Evolutionary conservation across 2,329 filamentous ascomycete species (phyloP).

Genomic region (Penicillium griseofulvum): DNA sequence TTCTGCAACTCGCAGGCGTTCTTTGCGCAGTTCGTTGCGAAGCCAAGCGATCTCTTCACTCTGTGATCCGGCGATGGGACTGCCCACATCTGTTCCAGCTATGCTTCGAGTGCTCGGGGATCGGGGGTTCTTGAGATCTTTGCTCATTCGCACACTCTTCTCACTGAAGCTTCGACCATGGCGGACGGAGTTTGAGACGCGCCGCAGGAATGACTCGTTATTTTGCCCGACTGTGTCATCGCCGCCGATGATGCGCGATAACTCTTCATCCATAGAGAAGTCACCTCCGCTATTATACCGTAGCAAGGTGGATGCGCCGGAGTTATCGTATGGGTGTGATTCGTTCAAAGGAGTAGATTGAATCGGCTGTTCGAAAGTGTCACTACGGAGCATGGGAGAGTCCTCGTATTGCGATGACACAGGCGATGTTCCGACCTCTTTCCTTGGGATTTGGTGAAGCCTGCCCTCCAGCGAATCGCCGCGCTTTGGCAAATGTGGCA

Average conservation of each 20-base stretch:
- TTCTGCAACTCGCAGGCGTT: slow-evolving; percentile 82
- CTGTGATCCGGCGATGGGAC: slow-evolving; percentile 62
- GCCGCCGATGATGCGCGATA: slow-evolving; percentile 79
- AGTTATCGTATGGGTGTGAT: slow-evolving; percentile 41
- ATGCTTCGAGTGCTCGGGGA: slow-evolving; percentile 58
- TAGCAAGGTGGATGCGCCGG: slow-evolving; percentile 65
- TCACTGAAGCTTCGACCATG: slow-evolving; percentile 88
- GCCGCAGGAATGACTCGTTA: slow-evolving; percentile 76
- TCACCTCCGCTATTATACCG: slow-evolving; percentile 76
- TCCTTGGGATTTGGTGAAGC: slow-evolving; percentile 59
- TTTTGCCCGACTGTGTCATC: slow-evolving; percentile 57
- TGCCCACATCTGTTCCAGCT: slow-evolving; percentile 63
- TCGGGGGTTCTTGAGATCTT: slow-evolving; percentile 68
- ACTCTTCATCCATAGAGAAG: slow-evolving; percentile 93
- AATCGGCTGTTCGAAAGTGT: slow-evolving; percentile 11
- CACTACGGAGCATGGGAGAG: slow-evolving; percentile 42
- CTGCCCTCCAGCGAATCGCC: slow-evolving; percentile 59
- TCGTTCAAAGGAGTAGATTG: slow-evolving; percentile 47
- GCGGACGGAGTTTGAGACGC: slow-evolving; percentile 89
- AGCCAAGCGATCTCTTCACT: slow-evolving; percentile 65
- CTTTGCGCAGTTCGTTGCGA: slow-evolving; percentile 71
- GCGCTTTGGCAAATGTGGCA: slow-evolving; percentile 51
- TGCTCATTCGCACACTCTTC: slow-evolving; percentile 54
- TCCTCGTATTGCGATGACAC: slow-evolving; percentile 34
- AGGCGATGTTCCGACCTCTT: slow-evolving; percentile 54